Evolutionary conservation across 306 rosid genomes (phyloP), one percentile per base, ranked within the genome.

Genomic region (Argentina anserina): DNA sequence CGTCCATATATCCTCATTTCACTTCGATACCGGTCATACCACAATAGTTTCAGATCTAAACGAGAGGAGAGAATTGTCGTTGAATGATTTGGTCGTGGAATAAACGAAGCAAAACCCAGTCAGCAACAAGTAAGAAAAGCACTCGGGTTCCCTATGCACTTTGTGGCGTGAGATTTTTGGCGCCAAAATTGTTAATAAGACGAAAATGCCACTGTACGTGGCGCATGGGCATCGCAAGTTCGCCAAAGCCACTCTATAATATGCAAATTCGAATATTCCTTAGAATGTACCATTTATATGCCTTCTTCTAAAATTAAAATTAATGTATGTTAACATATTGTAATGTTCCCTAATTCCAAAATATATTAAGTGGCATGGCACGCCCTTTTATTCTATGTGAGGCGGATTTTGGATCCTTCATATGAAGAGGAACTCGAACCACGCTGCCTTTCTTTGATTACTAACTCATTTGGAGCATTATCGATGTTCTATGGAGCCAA

Each of bases 151-250:
- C 34, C 36, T 50, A n/a, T 12, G 33, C 26, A 20, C 43, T 34
- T 34, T 14, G 28, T 69, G 28, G 21, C 49, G 49, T 55, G 18
- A 28, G 40, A 17, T 13, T 34, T 33, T 61, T 61, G 25, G 25
- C 67, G 67, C 43, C 67, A 31, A 61, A 17, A 33, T 31, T 13
- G 26, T 5, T 26, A 56, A 60, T 15, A 59, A 15, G 75, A 71
- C 75, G 52, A 55, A 31, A 9, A 3, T 34, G n/a, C 47, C 69
- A 61, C 25, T 29, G 84, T 86, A 90, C 84, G 92, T 87, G 92
- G 95, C 91, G 91, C 86, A 74, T 68, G 67, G 98, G 66, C 77
- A 58, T 83, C 76, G 88, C 83, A 67, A 62, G 49, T 61, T 70
- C 18, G 36, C 67, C 67, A 41, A 45, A 67, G 6, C 8, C n/a